Percentiles rank a stretch among this genome's conserved stretches.
phyloP scores from a whole-genome alignment of 1,139 yeast genomes.

The Arxiozyma slooffiae region DNA sequence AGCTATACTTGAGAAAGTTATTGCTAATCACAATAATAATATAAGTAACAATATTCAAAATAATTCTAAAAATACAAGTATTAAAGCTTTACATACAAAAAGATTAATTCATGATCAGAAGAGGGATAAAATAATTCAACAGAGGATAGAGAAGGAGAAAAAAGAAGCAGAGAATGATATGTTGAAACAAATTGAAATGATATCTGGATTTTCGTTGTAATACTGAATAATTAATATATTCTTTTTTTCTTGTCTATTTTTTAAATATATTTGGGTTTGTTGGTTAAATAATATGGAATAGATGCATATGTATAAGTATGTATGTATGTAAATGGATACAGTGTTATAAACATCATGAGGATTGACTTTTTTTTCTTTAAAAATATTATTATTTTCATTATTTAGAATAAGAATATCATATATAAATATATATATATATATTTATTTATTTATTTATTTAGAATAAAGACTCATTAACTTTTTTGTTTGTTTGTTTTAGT shows the following conservation, averaged over 20 bases:
- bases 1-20: neutral
- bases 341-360: too few relatives aligned
- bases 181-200: conserved; percentile 48
- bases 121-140: conserved; percentile 39
- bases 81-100: conserved; percentile 34
- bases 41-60: conserved; percentile 4
- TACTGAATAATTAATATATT: neutral
- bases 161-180: conserved; percentile 44
- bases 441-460: neutral
- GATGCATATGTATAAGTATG: neutral
- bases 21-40: neutral
- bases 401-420: neutral
- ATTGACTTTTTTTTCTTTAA: too few relatives aligned
- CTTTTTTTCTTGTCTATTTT: too few relatives aligned
- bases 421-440: neutral
- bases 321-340: neutral
- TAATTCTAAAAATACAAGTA: conserved; percentile 18
- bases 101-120: conserved; percentile 32
- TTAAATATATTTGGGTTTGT: neutral
- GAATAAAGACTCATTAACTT: neutral
- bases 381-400: too few relatives aligned
- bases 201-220: conserved; percentile 42
- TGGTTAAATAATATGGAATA: neutral
- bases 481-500: neutral
- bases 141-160: conserved; percentile 33